Evolutionary conservation across 2,329 filamentous ascomycete genomes (phyloP).

Genomic region (Xylaria multiplex): DNA sequence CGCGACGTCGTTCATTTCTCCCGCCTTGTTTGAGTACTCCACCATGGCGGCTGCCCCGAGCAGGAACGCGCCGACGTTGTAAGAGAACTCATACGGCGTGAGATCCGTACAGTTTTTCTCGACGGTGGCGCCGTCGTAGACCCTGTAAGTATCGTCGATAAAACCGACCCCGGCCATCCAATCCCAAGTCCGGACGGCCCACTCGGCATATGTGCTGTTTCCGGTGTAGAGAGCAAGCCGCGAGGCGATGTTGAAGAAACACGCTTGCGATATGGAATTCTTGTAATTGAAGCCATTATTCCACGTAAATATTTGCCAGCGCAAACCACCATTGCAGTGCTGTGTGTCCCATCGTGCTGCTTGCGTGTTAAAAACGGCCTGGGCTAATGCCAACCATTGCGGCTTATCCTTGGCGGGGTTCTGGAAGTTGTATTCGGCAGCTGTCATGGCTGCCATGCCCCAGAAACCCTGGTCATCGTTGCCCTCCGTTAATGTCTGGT

Average conservation of each 20-base stretch:
- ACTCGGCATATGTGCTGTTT: constrained; percentile 79
- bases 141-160: constrained; percentile 66
- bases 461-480: constrained; percentile 83
- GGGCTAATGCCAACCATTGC: constrained; percentile 76
- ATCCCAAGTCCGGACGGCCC: constrained; percentile 78
- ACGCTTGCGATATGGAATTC: constrained; percentile 71
- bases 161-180: constrained; percentile 70
- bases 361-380: constrained; percentile 85
- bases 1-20: constrained; percentile 49
- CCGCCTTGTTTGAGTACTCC: constrained; percentile 62
- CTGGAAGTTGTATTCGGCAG: constrained; percentile 75
- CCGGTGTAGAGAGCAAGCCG: constrained; percentile 80
- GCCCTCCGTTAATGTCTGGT: constrained; percentile 74
- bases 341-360: constrained; percentile 75
- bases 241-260: constrained; percentile 71
- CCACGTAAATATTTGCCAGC: constrained; percentile 87
- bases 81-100: constrained; percentile 73
- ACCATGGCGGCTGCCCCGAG: constrained; percentile 75
- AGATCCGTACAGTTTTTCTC: constrained; percentile 66
- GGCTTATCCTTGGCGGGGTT: constrained; percentile 66
- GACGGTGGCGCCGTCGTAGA: constrained; percentile 71
- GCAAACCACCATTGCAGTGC: constrained; percentile 77
- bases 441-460: constrained; percentile 75
- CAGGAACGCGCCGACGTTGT: constrained; percentile 74
- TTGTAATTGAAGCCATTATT: constrained; percentile 86